phyloP scores from a whole-genome alignment of 305 asterid genomes.

The Rubia tinctorum region DNA sequence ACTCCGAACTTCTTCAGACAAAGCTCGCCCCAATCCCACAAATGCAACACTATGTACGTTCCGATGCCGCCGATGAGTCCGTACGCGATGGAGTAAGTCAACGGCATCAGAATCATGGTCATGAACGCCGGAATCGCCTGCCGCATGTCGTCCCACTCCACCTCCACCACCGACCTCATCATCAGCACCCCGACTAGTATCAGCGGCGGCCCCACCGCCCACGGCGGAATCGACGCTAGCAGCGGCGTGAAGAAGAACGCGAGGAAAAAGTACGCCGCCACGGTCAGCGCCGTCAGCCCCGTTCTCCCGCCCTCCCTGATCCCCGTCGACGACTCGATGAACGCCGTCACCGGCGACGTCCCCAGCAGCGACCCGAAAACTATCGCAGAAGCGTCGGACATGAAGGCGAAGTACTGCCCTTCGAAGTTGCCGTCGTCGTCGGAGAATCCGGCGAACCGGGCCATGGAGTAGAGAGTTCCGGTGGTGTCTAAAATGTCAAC shows the following conservation, averaged over 20 bases:
- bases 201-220: conserved; percentile 99
- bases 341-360: conserved; percentile 89
- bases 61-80: conserved; percentile 95
- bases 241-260: conserved; percentile 91
- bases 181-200: conserved; percentile 86
- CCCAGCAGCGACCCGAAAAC: conserved; percentile 81
- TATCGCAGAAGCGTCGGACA: conserved; percentile 87
- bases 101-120: conserved; percentile 80
- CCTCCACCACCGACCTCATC: conserved; percentile 92
- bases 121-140: conserved; percentile 95
- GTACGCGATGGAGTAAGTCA: conserved; percentile 89
- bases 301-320: conserved; percentile 92
- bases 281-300: conserved; percentile 86
- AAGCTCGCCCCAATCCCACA: conserved; percentile 63
- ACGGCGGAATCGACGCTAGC: conserved; percentile 87
- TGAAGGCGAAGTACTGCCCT: conserved; percentile 88
- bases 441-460: conserved; percentile 79
- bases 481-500: conserved; percentile 88
- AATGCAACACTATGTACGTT: conserved; percentile 60
- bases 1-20: conserved; percentile 32
- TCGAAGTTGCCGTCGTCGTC: conserved; percentile 69
- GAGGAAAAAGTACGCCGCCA: conserved; percentile 67
- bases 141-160: conserved; percentile 91
- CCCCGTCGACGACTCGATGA: conserved; percentile 92
- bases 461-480: conserved; percentile 90